Evolutionary conservation across 164 flowering plant species (phyloP).

Genomic region (Magnolia sinica): DNA sequence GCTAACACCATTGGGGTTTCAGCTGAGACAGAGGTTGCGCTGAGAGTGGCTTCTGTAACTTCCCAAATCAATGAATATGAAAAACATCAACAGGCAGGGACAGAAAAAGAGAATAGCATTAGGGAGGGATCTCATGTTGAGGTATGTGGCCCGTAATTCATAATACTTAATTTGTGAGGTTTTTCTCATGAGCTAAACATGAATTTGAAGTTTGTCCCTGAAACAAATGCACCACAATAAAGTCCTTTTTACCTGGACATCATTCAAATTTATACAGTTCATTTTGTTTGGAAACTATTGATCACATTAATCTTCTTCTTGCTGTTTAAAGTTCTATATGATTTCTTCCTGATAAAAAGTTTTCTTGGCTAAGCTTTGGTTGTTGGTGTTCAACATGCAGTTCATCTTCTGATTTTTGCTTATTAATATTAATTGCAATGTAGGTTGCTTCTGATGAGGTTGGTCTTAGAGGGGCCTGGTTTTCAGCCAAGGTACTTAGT

Average conservation of each 20-base stretch:
- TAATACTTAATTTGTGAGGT: not conserved
- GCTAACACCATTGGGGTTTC: constrained; percentile 30
- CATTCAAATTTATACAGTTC: not conserved
- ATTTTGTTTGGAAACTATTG: not conserved
- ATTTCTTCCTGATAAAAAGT: not conserved
- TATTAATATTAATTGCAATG: constrained; percentile 3
- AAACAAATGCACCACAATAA: not conserved
- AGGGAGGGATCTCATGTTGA: constrained; percentile 77
- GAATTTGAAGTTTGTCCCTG: not conserved
- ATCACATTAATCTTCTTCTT: not conserved
- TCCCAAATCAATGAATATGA: constrained; percentile 19
- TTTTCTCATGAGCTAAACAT: not conserved
- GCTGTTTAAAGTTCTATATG: not conserved
- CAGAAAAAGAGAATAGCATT: constrained; percentile 31
- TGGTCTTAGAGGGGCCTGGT: constrained; percentile 65
- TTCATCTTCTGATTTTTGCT: not conserved
- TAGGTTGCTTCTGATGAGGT: constrained; percentile 68
- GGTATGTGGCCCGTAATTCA: constrained; percentile 36
- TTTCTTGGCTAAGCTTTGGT: not conserved
- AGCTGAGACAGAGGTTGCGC: constrained; percentile 39
- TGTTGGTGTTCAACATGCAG: not conserved
- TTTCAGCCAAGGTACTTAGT: constrained; percentile 56
- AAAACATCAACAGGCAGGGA: constrained; percentile 12
- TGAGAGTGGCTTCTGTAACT: constrained; percentile 13
- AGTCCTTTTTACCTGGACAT: not conserved